These are phyloP conservation scores for Haplographium delicatum DNA, from an alignment of 495 filamentous ascomycete genomes.

Conservation along the genomic window DNA sequence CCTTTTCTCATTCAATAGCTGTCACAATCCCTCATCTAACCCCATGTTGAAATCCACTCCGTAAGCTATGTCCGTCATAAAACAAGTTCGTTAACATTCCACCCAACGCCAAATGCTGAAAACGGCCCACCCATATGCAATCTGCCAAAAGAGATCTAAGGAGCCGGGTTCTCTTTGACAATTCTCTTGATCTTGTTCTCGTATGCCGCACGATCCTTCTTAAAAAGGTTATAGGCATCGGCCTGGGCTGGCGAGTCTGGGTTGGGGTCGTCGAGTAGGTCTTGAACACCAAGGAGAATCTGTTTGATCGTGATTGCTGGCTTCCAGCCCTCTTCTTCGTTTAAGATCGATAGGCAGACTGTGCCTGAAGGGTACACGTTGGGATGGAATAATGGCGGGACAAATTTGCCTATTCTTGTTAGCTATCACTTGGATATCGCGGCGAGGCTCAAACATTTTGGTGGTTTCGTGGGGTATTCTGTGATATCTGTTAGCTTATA, in stretches of 20 bases:
- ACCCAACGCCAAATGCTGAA: slow-evolving; percentile 13
- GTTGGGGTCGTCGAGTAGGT: slow-evolving; percentile 92
- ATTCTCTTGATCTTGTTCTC: slow-evolving; percentile 81
- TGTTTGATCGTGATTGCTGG: slow-evolving; percentile 98
- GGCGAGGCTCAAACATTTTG: slow-evolving; percentile 69
- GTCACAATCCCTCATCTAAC: slow-evolving; percentile 1
- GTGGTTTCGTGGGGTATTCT: slow-evolving; percentile 99
- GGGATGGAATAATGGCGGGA: slow-evolving; percentile 93
- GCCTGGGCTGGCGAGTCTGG: slow-evolving; percentile 95
- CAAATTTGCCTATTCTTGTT: slow-evolving; percentile 76
- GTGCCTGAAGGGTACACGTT: slow-evolving; percentile 99
- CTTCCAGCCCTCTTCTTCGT: slow-evolving; percentile 98
- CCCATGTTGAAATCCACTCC: background rate
- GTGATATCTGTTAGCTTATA: slow-evolving; percentile 19
- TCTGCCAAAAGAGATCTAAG: slow-evolving; percentile 32
- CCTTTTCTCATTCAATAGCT: background rate
- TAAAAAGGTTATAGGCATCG: slow-evolving; percentile 95
- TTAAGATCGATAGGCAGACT: slow-evolving; percentile 94
- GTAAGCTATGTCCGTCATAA: too few relatives aligned
- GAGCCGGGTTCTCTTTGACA: slow-evolving; percentile 79
- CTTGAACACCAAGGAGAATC: slow-evolving; percentile 92
- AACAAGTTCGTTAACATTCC: too few relatives aligned
- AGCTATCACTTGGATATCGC: slow-evolving; percentile 8
- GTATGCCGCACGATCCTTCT: slow-evolving; percentile 82
- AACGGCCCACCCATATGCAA: slow-evolving; percentile 9